Base-by-base conservation (phyloP, 192 early-diverging fungal species). In the Obelidium mucronatum region DNA sequence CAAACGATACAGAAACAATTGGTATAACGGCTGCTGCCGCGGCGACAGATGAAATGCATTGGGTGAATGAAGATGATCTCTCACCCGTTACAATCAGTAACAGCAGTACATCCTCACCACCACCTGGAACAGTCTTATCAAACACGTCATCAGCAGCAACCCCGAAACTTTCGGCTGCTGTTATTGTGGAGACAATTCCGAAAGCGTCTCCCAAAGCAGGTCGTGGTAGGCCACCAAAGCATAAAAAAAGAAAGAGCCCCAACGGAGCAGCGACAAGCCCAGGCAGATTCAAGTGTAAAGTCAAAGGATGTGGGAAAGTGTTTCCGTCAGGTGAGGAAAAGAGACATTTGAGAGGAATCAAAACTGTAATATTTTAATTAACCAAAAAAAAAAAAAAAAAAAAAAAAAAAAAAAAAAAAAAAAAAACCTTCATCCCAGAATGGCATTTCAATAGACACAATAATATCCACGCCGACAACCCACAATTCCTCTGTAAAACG, bases 361-460 rank as follows among this genome's bases (percentile, higher is more conserved):
- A n/a, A n/a, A n/a, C n/a, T n/a, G n/a, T n/a, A n/a, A n/a, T n/a
- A n/a, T n/a, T n/a, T n/a, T n/a, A n/a, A n/a, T n/a, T n/a, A n/a
- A n/a, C n/a, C n/a, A n/a, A n/a, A n/a, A n/a, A n/a, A n/a, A n/a
- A n/a, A n/a, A n/a, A n/a, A n/a, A n/a, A n/a, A n/a, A n/a, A n/a
- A n/a, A n/a, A n/a, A n/a, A n/a, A n/a, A n/a, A n/a, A n/a, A n/a
- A n/a, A n/a, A n/a, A n/a, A n/a, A n/a, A n/a, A n/a, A n/a, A n/a
- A n/a, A n/a, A n/a, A 44, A 11, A 11, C 17, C 42, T 44, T 44
- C 5, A 11, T 44, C 17, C 42, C 24, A n/a, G 22, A 24, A 31
- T 65, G 62, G 62, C 62, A 65, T 4, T 36, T 65, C 3, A 65
- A 31, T 15, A 28, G 62, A 31, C 62, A 65, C 37, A 34, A 24